These are phyloP conservation scores for Vinca major DNA, from an alignment of 305 asterid genomes.

Conservation along the genomic window DNA sequence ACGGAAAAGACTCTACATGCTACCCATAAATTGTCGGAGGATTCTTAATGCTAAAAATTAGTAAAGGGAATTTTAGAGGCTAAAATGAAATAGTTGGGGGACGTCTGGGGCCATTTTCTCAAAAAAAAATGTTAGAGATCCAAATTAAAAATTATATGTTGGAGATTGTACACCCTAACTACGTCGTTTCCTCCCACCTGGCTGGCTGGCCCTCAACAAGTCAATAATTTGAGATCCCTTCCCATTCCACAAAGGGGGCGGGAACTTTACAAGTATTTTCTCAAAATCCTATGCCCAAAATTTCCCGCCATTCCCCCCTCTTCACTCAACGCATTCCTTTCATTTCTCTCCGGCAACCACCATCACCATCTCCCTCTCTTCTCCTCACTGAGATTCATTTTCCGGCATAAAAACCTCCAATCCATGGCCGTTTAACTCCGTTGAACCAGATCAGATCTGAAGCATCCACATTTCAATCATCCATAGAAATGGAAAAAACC, in stretches of 20 bases:
- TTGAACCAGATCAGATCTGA: constrained; percentile 33
- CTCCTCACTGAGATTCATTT: neutral
- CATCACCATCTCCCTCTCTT: neutral
- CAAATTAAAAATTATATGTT: no score
- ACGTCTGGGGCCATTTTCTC: no score
- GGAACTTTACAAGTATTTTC: constrained; percentile 21
- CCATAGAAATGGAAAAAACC: constrained; percentile 26
- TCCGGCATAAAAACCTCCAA: constrained; percentile 2
- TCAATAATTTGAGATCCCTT: no score
- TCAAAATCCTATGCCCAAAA: constrained; percentile 15
- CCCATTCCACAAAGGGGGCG: constrained; percentile 16
- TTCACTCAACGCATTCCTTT: neutral
- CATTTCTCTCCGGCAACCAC: constrained; percentile 5
- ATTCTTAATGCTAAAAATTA: no score
- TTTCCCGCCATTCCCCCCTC: constrained; percentile 28
- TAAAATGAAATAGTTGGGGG: no score
- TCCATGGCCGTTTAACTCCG: neutral
- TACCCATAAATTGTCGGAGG: no score
- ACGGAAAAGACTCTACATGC: no score
- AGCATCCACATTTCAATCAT: constrained; percentile 1
- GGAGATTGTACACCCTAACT: neutral
- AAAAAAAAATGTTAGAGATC: no score
- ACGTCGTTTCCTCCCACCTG: neutral
- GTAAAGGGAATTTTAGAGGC: no score
- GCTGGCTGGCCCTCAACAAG: no score